A percentile compares a stretch with the other conserved stretches of the same genome.
These are phyloP conservation scores for Fonsecaea monophora DNA, from an alignment of 2,329 filamentous ascomycete species.

Conservation along the genomic window DNA sequence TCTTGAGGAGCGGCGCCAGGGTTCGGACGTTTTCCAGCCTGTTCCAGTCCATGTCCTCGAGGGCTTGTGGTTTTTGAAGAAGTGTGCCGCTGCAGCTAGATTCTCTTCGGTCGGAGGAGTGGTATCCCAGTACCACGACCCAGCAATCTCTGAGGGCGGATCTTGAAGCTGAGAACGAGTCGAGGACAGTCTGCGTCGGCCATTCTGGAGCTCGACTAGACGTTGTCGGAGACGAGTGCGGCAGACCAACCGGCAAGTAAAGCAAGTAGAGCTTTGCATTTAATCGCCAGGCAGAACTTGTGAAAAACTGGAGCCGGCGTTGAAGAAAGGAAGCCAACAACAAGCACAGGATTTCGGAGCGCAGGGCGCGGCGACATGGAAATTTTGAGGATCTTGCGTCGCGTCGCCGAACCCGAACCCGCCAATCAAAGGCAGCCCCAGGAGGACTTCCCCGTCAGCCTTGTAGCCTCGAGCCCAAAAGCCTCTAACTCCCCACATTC, in stretches of 20 bases:
- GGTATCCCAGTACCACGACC: slow-evolving; percentile 57
- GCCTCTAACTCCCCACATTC: neutral
- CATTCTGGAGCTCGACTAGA: slow-evolving; percentile 31
- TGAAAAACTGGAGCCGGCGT: neutral
- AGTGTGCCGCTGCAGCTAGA: slow-evolving; percentile 50
- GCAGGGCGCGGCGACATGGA: neutral
- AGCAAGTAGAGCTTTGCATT: slow-evolving; percentile 30
- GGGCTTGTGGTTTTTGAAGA: slow-evolving; percentile 57
- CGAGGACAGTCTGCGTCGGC: slow-evolving; percentile 26
- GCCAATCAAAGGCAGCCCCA: neutral
- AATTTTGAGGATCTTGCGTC: slow-evolving; percentile 12
- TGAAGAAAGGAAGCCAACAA: neutral
- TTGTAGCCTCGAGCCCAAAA: neutral
- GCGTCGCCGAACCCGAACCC: slow-evolving; percentile 4
- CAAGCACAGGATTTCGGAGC: neutral
- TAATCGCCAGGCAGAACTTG: neutral
- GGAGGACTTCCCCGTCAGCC: too few relatives aligned
- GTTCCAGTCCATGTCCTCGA: slow-evolving; percentile 66
- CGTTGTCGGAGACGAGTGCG: slow-evolving; percentile 29
- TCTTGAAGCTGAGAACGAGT: neutral
- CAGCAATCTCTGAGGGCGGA: neutral
- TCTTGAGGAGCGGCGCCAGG: slow-evolving; percentile 37
- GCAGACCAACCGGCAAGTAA: slow-evolving; percentile 27
- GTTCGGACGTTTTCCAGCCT: slow-evolving; percentile 58
- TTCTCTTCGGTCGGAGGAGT: slow-evolving; percentile 52